Conservation (phyloP, 306 rosid genomes). For the Dryas alaskensis region DNA sequence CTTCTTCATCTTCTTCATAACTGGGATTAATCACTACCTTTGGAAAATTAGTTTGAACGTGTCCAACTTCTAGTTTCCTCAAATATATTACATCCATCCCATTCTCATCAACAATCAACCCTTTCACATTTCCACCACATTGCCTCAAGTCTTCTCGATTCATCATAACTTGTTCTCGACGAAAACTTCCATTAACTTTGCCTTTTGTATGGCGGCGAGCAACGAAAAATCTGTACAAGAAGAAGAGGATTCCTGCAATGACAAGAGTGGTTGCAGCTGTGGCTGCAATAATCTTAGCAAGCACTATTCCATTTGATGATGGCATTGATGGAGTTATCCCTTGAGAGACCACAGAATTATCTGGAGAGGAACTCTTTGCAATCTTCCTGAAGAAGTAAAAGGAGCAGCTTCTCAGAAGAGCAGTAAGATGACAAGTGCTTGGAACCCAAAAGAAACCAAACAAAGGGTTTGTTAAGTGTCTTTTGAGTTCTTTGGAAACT, state of each 20-base stretch:
- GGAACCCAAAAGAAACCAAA: background rate
- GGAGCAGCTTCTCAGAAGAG: background rate
- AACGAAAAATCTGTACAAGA: constrained; percentile 30
- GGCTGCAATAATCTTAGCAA: constrained; percentile 48
- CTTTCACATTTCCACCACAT: constrained; percentile 46
- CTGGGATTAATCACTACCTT: constrained; percentile 49
- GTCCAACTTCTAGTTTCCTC: constrained; percentile 45
- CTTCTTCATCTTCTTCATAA: constrained; percentile 38
- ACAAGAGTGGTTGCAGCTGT: constrained; percentile 47
- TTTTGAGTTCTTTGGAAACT: too few species aligned
- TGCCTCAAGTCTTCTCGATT: constrained; percentile 36
- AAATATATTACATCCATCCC: constrained; percentile 45
- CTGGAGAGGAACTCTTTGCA: background rate
- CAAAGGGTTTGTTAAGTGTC: background rate
- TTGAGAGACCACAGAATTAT: background rate
- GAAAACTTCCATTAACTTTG: constrained; percentile 34
- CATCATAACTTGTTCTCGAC: constrained; percentile 27
- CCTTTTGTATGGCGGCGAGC: constrained; percentile 29
- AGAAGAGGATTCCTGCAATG: constrained; percentile 37
- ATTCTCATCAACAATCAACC: constrained; percentile 43
- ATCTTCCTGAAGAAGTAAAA: background rate
- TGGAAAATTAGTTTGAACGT: constrained; percentile 29
- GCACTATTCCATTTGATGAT: constrained; percentile 14
- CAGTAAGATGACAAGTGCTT: background rate
- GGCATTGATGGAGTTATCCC: constrained; percentile 36